These are phyloP conservation scores for Filosporella fistucella DNA, from an alignment of 495 filamentous ascomycete species.

Conservation along the genomic window DNA sequence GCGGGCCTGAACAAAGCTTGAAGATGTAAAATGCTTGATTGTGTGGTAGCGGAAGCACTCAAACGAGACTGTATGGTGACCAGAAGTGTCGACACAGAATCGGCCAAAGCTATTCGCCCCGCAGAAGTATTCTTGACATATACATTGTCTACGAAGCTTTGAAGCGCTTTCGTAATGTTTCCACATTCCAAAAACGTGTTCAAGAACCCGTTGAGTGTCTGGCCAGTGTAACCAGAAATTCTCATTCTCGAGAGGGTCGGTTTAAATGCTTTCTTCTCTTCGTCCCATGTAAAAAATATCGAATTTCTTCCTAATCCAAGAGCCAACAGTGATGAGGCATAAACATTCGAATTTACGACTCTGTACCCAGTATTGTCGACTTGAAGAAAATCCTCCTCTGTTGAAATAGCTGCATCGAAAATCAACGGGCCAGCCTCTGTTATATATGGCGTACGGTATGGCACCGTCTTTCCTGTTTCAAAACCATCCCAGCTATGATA, in stretches of 20 bases:
- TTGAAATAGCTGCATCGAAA: conserved; percentile 63
- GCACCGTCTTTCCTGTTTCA: conserved; percentile 33
- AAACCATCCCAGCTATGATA: conserved; percentile 75
- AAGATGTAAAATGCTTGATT: conserved; percentile 62
- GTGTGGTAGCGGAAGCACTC: conserved; percentile 31
- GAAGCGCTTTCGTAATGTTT: conserved; percentile 48
- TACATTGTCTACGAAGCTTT: conserved; percentile 44
- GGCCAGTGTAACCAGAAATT: conserved; percentile 64
- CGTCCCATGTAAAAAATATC: conserved; percentile 67
- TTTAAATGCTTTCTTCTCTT: conserved; percentile 50
- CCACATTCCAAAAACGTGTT: conserved; percentile 54
- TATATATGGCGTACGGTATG: conserved; percentile 57
- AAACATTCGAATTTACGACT: conserved; percentile 39
- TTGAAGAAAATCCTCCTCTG: conserved; percentile 26
- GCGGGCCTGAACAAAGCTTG: conserved; percentile 60
- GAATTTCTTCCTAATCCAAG: conserved; percentile 81
- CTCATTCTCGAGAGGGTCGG: conserved; percentile 49
- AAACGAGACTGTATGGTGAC: conserved; percentile 52
- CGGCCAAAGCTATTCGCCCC: conserved; percentile 56
- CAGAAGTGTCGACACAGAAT: conserved; percentile 50
- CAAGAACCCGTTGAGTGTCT: conserved; percentile 52
- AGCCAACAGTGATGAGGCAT: conserved; percentile 59
- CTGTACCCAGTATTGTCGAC: conserved; percentile 25
- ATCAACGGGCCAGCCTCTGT: conserved; percentile 69
- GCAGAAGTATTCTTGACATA: conserved; percentile 40